phyloP scores from a whole-genome alignment of 257 asterid genomes.

The Euphrasia confusa region DNA sequence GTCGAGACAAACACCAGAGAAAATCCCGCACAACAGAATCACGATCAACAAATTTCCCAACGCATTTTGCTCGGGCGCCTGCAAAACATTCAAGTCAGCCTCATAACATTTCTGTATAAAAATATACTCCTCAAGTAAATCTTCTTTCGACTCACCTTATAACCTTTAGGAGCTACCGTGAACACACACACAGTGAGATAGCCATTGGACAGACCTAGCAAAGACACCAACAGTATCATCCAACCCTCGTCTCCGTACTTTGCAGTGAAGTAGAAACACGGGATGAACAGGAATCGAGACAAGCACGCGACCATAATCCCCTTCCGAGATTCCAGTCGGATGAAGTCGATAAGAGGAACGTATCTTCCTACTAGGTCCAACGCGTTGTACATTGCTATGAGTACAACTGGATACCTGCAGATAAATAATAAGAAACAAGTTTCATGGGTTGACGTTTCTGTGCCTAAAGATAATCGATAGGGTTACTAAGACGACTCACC shows the following conservation, averaged over 20 bases:
- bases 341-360: constrained; percentile 46
- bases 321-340: constrained; percentile 52
- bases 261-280: constrained; percentile 79
- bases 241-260: constrained; percentile 79
- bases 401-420: constrained; percentile 62
- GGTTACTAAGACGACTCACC: constrained; percentile 40
- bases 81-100: background rate
- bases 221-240: constrained; percentile 66
- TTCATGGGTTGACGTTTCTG: no score
- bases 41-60: constrained; percentile 71
- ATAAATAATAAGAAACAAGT: background rate
- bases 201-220: constrained; percentile 77
- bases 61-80: constrained; percentile 99
- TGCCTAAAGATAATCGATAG: background rate
- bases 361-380: constrained; percentile 64
- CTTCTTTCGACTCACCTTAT: constrained; percentile 45
- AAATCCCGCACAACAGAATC: constrained; percentile 63
- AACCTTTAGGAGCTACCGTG: constrained; percentile 73
- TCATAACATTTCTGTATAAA: background rate
- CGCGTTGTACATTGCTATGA: constrained; percentile 70
- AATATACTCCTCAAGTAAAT: background rate
- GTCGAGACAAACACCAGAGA: constrained; percentile 62
- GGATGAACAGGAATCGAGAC: constrained; percentile 59
- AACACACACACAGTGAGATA: constrained; percentile 72
- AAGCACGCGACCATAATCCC: constrained; percentile 47